Conservation (phyloP, 2,329 filamentous ascomycete species). For the Boeremia lycopersici region DNA sequence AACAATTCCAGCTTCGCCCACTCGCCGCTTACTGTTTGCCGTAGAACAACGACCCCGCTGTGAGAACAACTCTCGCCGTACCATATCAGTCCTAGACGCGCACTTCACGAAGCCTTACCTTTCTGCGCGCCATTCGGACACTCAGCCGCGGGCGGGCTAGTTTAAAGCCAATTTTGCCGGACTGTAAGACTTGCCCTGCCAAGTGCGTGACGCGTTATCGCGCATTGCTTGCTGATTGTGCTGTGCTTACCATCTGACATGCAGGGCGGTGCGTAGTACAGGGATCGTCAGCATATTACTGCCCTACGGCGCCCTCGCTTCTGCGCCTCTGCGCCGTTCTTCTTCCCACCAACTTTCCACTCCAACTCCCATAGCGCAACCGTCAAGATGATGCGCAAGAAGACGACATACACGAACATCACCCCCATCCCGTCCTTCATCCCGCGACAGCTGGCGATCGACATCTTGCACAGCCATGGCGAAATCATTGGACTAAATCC, state of each 20-base stretch:
- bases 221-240: constrained; percentile 3
- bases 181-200: constrained; percentile 7
- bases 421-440: constrained; percentile 74
- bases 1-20: constrained; percentile 5
- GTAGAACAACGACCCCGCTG: constrained; percentile 5
- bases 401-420: constrained; percentile 69
- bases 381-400: constrained; percentile 57
- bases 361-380: neutral
- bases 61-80: constrained; percentile 4
- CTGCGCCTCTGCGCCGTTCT: neutral
- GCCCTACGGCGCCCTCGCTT: constrained; percentile 3
- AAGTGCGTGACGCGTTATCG: constrained; percentile 14
- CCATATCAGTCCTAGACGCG: neutral
- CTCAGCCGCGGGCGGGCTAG: neutral
- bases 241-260: constrained; percentile 12
- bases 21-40: constrained; percentile 1
- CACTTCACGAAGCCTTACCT: neutral
- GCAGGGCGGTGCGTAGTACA: constrained; percentile 7
- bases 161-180: neutral
- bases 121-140: neutral
- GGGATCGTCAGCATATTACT: constrained; percentile 13
- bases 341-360: neutral
- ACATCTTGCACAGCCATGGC: constrained; percentile 72
- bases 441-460: constrained; percentile 72
- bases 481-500: constrained; percentile 75